Base-by-base conservation (phyloP, 805 yeast species). In the Yueomyces sp. region DNA sequence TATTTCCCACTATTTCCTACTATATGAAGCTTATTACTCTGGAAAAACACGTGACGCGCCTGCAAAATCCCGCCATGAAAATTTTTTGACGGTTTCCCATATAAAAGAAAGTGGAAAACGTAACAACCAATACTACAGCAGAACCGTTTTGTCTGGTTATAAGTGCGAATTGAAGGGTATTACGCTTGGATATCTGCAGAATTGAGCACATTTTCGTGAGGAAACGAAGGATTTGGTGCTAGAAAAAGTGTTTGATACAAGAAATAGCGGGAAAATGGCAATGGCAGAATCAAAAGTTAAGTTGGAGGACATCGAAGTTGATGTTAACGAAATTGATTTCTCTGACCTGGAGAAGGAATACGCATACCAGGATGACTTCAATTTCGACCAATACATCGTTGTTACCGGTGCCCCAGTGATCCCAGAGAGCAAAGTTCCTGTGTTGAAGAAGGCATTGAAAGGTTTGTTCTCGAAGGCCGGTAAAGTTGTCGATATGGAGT, bases 351-450 rank as follows among this genome's bases (percentile, higher is more conserved):
- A 90, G 63, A 78, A 73, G 45, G 70, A 85, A 64, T 86, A 73
- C 63, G 64, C 74, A 28, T 78, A 82, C 41, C 73, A 76, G 45
- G 77, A 73, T 43, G 77, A 75, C 42, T 66, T 72, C 45, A 75
- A 78, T 42, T 71, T 84, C 45, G 95, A 85, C 56, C 76, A 76
- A 56, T 87, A 77, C 58, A 77, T 90, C 45, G 84, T 90, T 31
- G 82, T 86, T 42, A 96, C 87, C 61, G 98, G 98, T 40, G 88
- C 95, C 8, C 99, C 99, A 52, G 71, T 86, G 48, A 95, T 95
- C 28, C 95, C 96, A 46, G 94, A 81, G 60, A 63, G 85, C 43
- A 92, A 92, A 66, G 84, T 79, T 42, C 84, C 86, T 44, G 77
- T 84, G 46, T 74, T 92, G 59, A 74, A 79, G 52, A 88, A 85